A percentile compares a stretch with the other conserved stretches of the same genome.
These are phyloP conservation scores for Myrmaecium sp. DNA, from an alignment of 2,329 filamentous ascomycete species.

Conservation along the genomic window DNA sequence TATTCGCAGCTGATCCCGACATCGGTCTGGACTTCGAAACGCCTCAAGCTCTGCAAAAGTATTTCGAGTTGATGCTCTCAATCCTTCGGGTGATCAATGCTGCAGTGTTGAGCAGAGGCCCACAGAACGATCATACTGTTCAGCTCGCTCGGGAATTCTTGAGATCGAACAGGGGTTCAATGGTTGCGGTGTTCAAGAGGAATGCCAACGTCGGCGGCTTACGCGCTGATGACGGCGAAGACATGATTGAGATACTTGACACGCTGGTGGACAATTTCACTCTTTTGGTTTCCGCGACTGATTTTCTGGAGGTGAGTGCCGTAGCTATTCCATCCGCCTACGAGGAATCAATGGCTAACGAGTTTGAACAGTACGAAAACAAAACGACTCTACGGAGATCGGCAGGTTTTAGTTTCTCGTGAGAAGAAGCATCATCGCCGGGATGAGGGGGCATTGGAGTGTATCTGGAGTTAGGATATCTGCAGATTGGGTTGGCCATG, in stretches of 20 bases:
- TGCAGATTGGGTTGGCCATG: too few species aligned
- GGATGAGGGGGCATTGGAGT: too few species aligned
- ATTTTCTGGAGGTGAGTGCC: conserved; percentile 73
- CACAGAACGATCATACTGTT: conserved; percentile 57
- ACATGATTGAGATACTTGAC: conserved; percentile 45
- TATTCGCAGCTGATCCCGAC: conserved; percentile 84
- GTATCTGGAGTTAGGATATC: too few species aligned
- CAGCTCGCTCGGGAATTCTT: conserved; percentile 67
- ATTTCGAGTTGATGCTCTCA: conserved; percentile 68
- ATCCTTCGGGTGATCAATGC: conserved; percentile 69
- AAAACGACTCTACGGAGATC: too few species aligned
- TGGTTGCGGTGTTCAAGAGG: conserved; percentile 80
- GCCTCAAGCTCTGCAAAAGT: conserved; percentile 53
- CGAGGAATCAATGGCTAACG: too few species aligned
- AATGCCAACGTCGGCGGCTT: conserved; percentile 57
- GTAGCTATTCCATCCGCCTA: too few species aligned
- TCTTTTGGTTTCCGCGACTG: conserved; percentile 64
- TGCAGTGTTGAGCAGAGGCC: conserved; percentile 63
- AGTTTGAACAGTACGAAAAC: too few species aligned
- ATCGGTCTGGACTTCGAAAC: conserved; percentile 64
- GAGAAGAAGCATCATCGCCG: too few species aligned
- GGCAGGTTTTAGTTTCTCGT: too few species aligned
- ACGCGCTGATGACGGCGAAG: conserved; percentile 12
- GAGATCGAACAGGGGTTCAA: conserved; percentile 62
- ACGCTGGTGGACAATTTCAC: conserved; percentile 76